These are phyloP conservation scores for Cercospora berteroae DNA, from an alignment of 2,329 filamentous ascomycete genomes.

Conservation along the genomic window DNA sequence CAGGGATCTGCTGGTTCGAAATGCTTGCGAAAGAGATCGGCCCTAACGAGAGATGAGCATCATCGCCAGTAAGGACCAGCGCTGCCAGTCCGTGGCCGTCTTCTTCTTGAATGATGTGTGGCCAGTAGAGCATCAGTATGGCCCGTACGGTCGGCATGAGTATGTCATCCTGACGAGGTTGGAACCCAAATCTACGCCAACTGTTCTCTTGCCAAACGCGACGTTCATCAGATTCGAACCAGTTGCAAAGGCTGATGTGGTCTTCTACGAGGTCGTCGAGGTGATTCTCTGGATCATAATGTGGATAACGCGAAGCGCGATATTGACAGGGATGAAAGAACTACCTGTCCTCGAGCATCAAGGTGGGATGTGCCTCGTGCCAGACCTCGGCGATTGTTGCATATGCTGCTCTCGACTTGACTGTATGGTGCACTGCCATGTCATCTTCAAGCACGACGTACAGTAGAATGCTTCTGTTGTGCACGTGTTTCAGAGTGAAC, in stretches of 20 bases:
- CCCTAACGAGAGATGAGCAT: not conserved
- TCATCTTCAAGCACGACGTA: not conserved
- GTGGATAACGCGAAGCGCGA: not conserved
- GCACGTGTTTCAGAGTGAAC: not conserved
- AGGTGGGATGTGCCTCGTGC: not conserved
- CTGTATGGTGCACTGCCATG: not conserved
- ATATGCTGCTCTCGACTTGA: not conserved
- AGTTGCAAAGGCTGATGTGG: not conserved
- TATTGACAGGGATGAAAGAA: not conserved
- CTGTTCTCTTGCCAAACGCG: not conserved
- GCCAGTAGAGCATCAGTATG: not conserved
- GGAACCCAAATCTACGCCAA: not conserved
- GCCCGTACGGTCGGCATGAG: not conserved
- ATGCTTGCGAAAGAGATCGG: not conserved
- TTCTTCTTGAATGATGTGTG: not conserved
- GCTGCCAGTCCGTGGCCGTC: not conserved
- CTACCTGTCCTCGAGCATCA: not conserved
- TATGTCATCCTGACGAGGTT: not conserved
- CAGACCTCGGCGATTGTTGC: not conserved
- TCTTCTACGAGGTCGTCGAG: not conserved
- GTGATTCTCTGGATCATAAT: not conserved
- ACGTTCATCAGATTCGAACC: not conserved
- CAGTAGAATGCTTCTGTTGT: not conserved
- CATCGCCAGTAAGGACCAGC: not conserved
- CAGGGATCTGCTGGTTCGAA: not conserved